Evolutionary conservation across 148 eudicot genomes (phyloP).

Genomic region (Tetragonia tetragonoides): DNA sequence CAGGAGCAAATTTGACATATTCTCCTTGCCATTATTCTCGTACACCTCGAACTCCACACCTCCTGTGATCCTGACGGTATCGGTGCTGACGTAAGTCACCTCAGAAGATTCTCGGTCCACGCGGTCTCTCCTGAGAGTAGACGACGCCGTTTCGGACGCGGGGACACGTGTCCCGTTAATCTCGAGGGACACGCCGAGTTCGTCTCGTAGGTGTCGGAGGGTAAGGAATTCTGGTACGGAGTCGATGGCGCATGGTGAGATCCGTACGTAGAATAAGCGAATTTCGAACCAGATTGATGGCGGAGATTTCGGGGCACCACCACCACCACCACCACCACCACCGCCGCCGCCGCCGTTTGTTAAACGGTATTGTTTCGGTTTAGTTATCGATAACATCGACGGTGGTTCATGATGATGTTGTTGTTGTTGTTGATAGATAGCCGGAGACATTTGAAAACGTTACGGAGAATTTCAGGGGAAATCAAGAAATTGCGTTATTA

Average conservation of each 20-base stretch:
- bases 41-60: conserved; percentile 74
- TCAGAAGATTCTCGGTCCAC: conserved; percentile 57
- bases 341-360: not conserved
- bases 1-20: conserved; percentile 32
- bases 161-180: conserved; percentile 61
- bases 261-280: conserved; percentile 74
- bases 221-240: conserved; percentile 48
- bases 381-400: conserved; percentile 3
- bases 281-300: conserved; percentile 61
- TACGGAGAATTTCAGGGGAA: not conserved
- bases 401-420: not conserved
- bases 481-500: not conserved
- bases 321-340: too few relatives aligned
- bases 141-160: conserved; percentile 39
- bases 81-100: conserved; percentile 77
- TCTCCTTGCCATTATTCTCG: conserved; percentile 34
- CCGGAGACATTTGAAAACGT: conserved; percentile 8
- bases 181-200: conserved; percentile 53
- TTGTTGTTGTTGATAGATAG: conserved; percentile 19
- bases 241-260: conserved; percentile 59
- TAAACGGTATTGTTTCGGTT: conserved; percentile 24
- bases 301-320: conserved; percentile 14
- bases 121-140: conserved; percentile 61
- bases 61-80: conserved; percentile 55
- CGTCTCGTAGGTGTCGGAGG: conserved; percentile 61